Evolutionary conservation across 768 basidiomycete species (phyloP), one percentile per base, ranked within the genome.

Genomic region (Boletus coccyginus): DNA sequence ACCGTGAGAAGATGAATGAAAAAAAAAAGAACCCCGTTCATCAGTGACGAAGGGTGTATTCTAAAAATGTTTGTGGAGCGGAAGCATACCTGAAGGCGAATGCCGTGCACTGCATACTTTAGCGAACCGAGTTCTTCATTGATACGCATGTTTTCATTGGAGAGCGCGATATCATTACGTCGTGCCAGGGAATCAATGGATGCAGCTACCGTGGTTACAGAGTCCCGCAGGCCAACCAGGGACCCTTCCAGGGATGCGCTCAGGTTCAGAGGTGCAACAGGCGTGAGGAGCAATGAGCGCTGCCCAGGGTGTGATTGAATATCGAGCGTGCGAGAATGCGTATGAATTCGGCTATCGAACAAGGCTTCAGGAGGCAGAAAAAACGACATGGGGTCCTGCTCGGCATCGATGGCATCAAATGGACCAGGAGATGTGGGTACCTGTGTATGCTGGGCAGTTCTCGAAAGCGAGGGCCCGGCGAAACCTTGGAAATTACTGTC

Each of bases 61-160:
- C 47, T 49, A 56, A 53, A 56, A 53, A 48, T 43, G 35, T 3
- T 35, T 2, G 27, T 53, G 62, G 53, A 51, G 48, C 49, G 13
- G 38, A 38, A 29, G 71, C 80, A 13, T 53, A 90, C 85, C 81
- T 92, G 90, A 78, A 92, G 87, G 52, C 90, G 78, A 45, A 93
- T 69, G 3, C 90, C 90, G 59, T 92, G 87, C 42, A 92, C 76
- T 49, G 78, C 83, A 24, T 81, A 86, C 49, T 86, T 79, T 47
- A 93, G 64, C 21, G 84, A 82, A 62, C 83, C 81, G 33, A 90
- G 77, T 66, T 93, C 90, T 61, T 93, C 90, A 43, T 82, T 84
- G 56, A 87, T 72, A 58, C 89, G 75, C 65, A 88, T 76, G 45
- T 81, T 81, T 69, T 93, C 90, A 60, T 89, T 87, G 21, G 82